A percentile compares a stretch with the other conserved stretches of the same genome.
Conservation (phyloP, 129 eudicot genomes). For the Centaurea solstitialis region DNA sequence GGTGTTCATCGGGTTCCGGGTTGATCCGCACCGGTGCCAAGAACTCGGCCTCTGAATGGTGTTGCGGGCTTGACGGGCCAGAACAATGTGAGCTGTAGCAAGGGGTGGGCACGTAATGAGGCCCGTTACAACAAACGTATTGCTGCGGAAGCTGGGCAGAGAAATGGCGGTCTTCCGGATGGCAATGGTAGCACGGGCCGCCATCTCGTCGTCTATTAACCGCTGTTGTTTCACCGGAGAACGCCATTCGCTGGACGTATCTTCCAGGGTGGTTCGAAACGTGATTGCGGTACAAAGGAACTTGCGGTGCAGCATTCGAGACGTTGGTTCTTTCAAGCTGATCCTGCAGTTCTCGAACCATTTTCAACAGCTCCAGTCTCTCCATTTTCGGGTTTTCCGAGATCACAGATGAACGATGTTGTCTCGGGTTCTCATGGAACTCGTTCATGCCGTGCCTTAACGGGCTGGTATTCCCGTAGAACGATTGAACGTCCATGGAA, state of each 20-base stretch:
- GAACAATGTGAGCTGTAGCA: constrained; percentile 39
- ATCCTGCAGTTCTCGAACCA: constrained; percentile 66
- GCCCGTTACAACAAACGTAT: constrained; percentile 28
- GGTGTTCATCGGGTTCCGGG: constrained; percentile 29
- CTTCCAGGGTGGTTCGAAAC: constrained; percentile 28
- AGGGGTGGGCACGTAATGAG: constrained; percentile 24
- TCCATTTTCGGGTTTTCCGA: constrained; percentile 41
- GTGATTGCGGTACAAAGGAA: constrained; percentile 32
- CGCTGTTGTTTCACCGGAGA: constrained; percentile 58
- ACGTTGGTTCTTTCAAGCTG: constrained; percentile 55
- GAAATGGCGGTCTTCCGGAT: constrained; percentile 45
- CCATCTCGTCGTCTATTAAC: constrained; percentile 41
- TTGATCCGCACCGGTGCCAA: constrained; percentile 27
- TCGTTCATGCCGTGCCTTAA: constrained; percentile 28
- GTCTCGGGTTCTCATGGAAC: constrained; percentile 27
- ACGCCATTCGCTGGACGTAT: constrained; percentile 46
- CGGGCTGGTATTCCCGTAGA: constrained; percentile 26
- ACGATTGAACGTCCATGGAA: constrained; percentile 24
- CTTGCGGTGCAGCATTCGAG: constrained; percentile 25
- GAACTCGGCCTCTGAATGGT: constrained; percentile 36
- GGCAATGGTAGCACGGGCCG: constrained; percentile 49
- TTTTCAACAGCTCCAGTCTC: constrained; percentile 55
- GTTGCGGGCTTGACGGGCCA: constrained; percentile 40
- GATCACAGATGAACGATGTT: constrained; percentile 30
- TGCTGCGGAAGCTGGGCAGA: constrained; percentile 57